These are phyloP conservation scores for Pythium inflatum DNA, from an alignment of 352 stramenopile species.

Conservation along the genomic window DNA sequence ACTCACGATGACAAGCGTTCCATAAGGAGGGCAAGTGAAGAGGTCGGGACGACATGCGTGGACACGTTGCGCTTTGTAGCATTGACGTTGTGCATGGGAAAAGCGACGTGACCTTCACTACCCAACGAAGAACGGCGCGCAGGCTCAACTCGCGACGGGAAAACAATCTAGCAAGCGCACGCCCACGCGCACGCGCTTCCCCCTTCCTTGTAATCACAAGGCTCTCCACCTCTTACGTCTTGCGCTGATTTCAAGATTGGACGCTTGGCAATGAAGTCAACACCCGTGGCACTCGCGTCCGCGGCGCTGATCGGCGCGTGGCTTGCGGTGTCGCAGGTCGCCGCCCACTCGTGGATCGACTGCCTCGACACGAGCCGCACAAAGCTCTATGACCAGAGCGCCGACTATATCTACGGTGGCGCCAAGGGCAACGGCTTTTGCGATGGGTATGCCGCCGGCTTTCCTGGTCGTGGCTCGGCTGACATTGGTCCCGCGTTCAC, in stretches of 20 bases:
- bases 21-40: background rate
- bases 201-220: background rate
- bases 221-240: background rate
- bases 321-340: slow-evolving; percentile 15
- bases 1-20: background rate
- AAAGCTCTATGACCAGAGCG: slow-evolving; percentile 69
- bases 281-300: background rate
- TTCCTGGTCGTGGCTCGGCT: slow-evolving; percentile 53
- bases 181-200: background rate
- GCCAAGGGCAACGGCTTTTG: slow-evolving; percentile 67
- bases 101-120: background rate
- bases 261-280: slow-evolving; percentile 14
- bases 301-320: slow-evolving; percentile 21
- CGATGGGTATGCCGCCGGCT: slow-evolving; percentile 66
- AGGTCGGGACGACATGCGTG: too few species aligned
- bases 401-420: slow-evolving; percentile 69
- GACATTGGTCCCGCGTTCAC: slow-evolving; percentile 63
- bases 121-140: background rate
- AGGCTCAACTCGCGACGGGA: background rate
- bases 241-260: slow-evolving; percentile 9
- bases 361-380: slow-evolving; percentile 60
- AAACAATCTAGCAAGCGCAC: background rate
- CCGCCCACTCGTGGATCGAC: slow-evolving; percentile 73
- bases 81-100: background rate
- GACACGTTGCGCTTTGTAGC: too few species aligned